Evolutionary conservation across 1,284 basidiomycete species (phyloP), one percentile per base, ranked within the genome.

Genomic region (Sporisorium exsertum): DNA sequence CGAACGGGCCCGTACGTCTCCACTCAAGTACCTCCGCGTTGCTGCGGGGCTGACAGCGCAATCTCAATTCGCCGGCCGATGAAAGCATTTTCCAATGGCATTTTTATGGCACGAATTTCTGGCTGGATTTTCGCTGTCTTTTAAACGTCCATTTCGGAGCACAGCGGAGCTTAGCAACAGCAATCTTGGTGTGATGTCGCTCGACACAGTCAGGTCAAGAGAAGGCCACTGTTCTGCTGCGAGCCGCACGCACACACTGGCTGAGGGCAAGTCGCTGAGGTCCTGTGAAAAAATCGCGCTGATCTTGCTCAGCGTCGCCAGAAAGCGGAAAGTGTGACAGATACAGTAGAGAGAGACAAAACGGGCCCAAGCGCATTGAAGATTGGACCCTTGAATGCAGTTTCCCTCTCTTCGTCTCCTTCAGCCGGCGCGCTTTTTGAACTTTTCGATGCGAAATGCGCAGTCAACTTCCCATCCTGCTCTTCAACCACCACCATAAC

Each of bases 331-430:
- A 53, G 35, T n/a, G n/a, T n/a, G n/a, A n/a, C n/a, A n/a, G n/a
- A n/a, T n/a, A n/a, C n/a, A n/a, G n/a, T n/a, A n/a, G n/a, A 26
- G 37, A 40, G 37, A 53, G 24, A 37, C 13, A 40, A 53, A 49
- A n/a, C 29, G 2, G 49, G 49, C 29, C 49, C 32, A 50, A 50
- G 49, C 49, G 49, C 49, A 50, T 27, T 32, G 27, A 2, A 51
- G 13, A 24, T 18, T 54, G 52, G 52, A 64, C 63, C 63, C 57
- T 65, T 56, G 53, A 64, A 65, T 58, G 62, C 50, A 53, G 50
- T 58, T 49, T 24, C 22, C 26, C 24, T 49, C 53, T 29, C 15
- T 18, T 10, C 18, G 3, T 12, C 13, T 49, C n/a, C 45, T 22
- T 3, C 42, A 16, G 22, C 52, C 18, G 35, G n/a, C 42, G 45